phyloP scores from a whole-genome alignment of 164 flowering plant species.

The Tetracentron sinense region DNA sequence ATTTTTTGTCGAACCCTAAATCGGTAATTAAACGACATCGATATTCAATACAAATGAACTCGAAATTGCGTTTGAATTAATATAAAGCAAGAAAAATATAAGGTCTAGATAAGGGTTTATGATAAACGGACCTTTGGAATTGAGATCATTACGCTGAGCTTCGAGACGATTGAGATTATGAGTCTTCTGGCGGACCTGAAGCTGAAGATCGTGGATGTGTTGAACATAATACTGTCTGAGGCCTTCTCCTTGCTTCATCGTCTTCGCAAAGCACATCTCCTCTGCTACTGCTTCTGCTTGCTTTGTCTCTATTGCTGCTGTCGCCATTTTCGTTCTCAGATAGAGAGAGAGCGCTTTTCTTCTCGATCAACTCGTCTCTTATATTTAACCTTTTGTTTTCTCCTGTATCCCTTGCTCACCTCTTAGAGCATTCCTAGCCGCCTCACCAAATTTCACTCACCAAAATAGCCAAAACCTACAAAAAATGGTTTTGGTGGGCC shows the following conservation, averaged over 20 bases:
- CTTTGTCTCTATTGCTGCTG: conserved; percentile 25
- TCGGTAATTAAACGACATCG: neutral
- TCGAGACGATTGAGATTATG: conserved; percentile 88
- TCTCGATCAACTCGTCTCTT: neutral
- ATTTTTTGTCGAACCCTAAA: neutral
- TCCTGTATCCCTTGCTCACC: too few species aligned
- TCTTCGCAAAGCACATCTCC: conserved; percentile 28
- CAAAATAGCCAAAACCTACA: too few species aligned
- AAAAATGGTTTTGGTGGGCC: too few species aligned
- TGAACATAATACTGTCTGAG: conserved; percentile 80
- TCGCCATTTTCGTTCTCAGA: conserved; percentile 29
- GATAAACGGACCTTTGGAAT: conserved; percentile 63
- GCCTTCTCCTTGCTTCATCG: conserved; percentile 72
- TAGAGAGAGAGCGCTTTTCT: neutral
- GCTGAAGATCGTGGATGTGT: conserved; percentile 81
- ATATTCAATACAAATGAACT: too few species aligned
- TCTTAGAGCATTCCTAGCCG: too few species aligned
- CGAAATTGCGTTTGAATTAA: neutral
- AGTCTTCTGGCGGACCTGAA: conserved; percentile 70
- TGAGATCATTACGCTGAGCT: conserved; percentile 94
- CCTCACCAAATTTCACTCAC: too few species aligned
- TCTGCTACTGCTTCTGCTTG: conserved; percentile 17
- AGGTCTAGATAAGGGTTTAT: conserved; percentile 13
- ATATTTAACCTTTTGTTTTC: too few species aligned
- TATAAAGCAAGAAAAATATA: neutral